phyloP scores from a whole-genome alignment of 345 rosid genomes.

The Sisymbrium irio region DNA sequence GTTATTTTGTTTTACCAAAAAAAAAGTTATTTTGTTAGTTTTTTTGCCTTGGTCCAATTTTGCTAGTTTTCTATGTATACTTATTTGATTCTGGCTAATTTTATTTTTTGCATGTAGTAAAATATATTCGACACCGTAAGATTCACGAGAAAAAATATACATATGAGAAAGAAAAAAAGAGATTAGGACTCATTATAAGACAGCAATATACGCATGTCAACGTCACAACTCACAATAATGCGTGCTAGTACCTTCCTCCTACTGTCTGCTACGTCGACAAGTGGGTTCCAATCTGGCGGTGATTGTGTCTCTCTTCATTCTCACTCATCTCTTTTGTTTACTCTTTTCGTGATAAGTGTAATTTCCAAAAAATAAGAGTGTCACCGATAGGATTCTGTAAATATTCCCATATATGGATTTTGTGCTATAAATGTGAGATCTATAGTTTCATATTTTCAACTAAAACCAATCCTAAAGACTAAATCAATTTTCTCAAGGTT shows the following conservation, averaged over 20 bases:
- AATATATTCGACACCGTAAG: too few relatives aligned
- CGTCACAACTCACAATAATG: constrained; percentile 32
- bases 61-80: too few relatives aligned
- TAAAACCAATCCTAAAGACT: not conserved
- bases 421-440: not conserved
- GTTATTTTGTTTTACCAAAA: too few relatives aligned
- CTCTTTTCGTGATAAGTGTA: not conserved
- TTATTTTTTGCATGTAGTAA: too few relatives aligned
- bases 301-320: not conserved
- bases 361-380: not conserved
- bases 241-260: not conserved
- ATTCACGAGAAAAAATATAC: too few relatives aligned
- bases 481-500: not conserved
- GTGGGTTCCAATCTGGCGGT: constrained; percentile 10
- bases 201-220: constrained; percentile 18
- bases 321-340: not conserved
- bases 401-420: not conserved
- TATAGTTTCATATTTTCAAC: not conserved
- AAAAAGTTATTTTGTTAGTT: too few relatives aligned
- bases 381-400: not conserved
- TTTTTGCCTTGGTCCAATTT: too few relatives aligned
- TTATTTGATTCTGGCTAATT: too few relatives aligned
- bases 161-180: too few relatives aligned
- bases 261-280: constrained; percentile 14
- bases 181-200: not conserved